A percentile compares a stretch with the other conserved stretches of the same genome.
Evolutionary conservation across 2,329 filamentous ascomycete species (phyloP).

Genomic region (Mollisiaceae sp.): DNA sequence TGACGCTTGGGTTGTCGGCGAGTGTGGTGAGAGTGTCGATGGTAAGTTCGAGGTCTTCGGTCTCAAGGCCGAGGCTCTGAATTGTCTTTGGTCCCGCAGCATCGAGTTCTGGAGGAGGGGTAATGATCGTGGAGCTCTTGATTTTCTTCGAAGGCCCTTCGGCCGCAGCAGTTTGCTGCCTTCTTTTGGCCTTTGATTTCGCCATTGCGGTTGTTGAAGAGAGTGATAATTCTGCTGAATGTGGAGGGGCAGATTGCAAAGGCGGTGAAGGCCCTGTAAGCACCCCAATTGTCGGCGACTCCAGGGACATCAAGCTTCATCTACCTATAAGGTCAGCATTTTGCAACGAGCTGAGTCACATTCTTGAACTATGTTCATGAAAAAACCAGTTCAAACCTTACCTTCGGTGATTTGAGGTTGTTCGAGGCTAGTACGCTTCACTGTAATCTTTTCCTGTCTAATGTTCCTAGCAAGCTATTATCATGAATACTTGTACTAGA

Average conservation of each 20-base stretch:
- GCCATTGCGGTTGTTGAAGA: slow-evolving; percentile 43
- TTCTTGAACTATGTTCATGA: no score
- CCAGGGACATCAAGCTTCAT: background rate
- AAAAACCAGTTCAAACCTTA: no score
- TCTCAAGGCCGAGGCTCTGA: slow-evolving; percentile 60
- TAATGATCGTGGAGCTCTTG: slow-evolving; percentile 45
- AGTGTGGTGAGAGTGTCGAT: slow-evolving; percentile 67
- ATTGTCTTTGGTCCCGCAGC: slow-evolving; percentile 54
- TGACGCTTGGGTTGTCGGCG: slow-evolving; percentile 62
- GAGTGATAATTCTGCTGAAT: slow-evolving; percentile 2
- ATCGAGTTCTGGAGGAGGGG: slow-evolving; percentile 45
- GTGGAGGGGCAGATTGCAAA: slow-evolving; percentile 1
- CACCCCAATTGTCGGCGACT: background rate
- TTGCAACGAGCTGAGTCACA: no score
- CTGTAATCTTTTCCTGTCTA: no score
- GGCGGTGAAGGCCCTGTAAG: background rate
- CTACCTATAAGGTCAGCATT: background rate
- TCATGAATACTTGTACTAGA: no score
- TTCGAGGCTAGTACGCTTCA: no score
- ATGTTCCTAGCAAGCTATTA: no score
- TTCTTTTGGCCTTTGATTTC: slow-evolving; percentile 53
- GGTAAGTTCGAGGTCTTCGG: slow-evolving; percentile 72
- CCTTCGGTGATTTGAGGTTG: no score
- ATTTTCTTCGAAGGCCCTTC: slow-evolving; percentile 46
- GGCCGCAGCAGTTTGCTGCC: slow-evolving; percentile 49